Evolutionary conservation across 1,284 basidiomycete species (phyloP).

Genomic region (Inonotus hispidus): DNA sequence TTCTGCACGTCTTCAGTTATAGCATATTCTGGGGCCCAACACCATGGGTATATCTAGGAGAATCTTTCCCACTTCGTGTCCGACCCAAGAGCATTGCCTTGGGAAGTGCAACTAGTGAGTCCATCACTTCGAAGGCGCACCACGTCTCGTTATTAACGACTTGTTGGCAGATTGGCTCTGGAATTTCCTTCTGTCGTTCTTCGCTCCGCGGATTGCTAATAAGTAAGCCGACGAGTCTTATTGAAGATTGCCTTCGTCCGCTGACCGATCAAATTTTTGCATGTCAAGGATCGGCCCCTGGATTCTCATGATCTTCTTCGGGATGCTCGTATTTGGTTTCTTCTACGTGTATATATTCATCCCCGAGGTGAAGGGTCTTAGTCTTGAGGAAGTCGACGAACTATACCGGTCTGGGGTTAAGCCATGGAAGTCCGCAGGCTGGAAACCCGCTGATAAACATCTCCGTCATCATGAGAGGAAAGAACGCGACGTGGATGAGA

Average conservation of each 20-base stretch:
- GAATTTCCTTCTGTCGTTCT: slow-evolving; percentile 74
- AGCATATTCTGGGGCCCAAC: slow-evolving; percentile 71
- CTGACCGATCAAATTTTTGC: not conserved
- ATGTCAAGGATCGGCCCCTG: slow-evolving; percentile 61
- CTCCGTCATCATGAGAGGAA: slow-evolving; percentile 19
- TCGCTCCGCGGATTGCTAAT: slow-evolving; percentile 59
- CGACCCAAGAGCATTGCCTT: slow-evolving; percentile 72
- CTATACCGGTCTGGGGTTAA: slow-evolving; percentile 60
- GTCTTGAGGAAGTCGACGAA: slow-evolving; percentile 76
- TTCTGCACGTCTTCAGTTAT: slow-evolving; percentile 71
- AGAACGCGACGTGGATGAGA: slow-evolving; percentile 20
- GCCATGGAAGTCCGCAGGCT: slow-evolving; percentile 58
- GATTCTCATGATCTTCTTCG: slow-evolving; percentile 72
- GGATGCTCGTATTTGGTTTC: slow-evolving; percentile 66
- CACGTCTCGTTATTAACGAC: not conserved
- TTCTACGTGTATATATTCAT: slow-evolving; percentile 65
- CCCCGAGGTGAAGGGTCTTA: slow-evolving; percentile 73
- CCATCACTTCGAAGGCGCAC: not conserved
- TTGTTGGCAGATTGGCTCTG: slow-evolving; percentile 48
- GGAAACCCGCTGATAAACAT: slow-evolving; percentile 41
- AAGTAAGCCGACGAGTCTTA: slow-evolving; percentile 21
- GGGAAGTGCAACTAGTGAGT: slow-evolving; percentile 52
- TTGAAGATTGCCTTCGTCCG: not conserved
- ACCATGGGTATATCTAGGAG: slow-evolving; percentile 60
- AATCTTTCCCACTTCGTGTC: slow-evolving; percentile 69